phyloP scores from a whole-genome alignment of 768 basidiomycete genomes.

The Lactifluus volemus region DNA sequence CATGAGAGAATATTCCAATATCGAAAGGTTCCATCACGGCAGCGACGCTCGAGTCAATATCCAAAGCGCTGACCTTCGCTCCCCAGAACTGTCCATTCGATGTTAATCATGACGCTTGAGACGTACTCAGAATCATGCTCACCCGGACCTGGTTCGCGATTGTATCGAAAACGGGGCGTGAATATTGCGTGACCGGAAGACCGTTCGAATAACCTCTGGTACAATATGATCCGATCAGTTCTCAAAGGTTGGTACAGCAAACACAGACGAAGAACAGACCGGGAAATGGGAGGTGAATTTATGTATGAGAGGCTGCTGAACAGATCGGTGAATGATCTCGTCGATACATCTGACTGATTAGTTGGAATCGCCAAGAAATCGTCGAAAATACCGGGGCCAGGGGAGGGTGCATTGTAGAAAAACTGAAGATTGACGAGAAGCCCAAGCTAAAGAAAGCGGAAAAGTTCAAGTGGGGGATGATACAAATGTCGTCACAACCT shows the following conservation, averaged over 20 bases:
- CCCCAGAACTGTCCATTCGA: slow-evolving; percentile 1
- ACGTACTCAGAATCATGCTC: not conserved
- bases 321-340: slow-evolving; percentile 1
- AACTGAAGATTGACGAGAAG: not conserved
- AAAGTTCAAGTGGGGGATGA: not conserved
- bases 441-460: not conserved
- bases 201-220: not conserved
- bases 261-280: not conserved
- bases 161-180: not conserved
- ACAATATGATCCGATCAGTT: not conserved
- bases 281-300: not conserved
- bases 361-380: slow-evolving; percentile 14
- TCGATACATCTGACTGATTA: not conserved
- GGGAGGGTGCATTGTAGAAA: slow-evolving; percentile 19
- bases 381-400: slow-evolving; percentile 14
- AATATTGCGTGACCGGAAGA: not conserved
- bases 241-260: not conserved
- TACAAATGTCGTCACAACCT: not conserved
- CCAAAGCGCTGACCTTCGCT: not conserved
- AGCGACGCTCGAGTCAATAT: not conserved
- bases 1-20: not conserved
- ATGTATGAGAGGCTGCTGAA: not conserved
- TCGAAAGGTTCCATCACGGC: slow-evolving; percentile 1
- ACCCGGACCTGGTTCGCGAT: not conserved
- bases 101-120: not conserved